A percentile compares a stretch with the other conserved stretches of the same genome.
These are phyloP conservation scores for Macrotyloma uniflorum DNA, from an alignment of 306 rosid genomes.

Conservation along the genomic window DNA sequence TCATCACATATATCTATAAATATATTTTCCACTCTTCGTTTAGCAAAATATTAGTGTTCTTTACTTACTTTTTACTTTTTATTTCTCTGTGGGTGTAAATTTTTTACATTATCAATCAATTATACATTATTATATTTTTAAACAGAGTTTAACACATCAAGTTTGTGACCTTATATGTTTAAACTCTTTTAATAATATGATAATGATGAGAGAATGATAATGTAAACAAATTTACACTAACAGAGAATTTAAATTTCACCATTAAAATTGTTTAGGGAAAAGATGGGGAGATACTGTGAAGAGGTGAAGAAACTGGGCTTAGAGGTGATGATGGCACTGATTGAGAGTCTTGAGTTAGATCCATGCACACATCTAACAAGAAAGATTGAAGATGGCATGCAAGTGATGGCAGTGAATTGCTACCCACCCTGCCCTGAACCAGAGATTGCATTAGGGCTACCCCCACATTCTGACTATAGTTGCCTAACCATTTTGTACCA, in stretches of 20 bases:
- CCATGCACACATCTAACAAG: constrained; percentile 35
- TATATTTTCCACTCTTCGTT: background rate
- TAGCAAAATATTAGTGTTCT: background rate
- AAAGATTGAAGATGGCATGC: constrained; percentile 53
- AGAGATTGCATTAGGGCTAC: constrained; percentile 50
- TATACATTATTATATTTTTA: background rate
- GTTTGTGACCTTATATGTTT: background rate
- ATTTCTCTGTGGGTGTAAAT: background rate
- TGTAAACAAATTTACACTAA: background rate
- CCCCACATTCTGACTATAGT: constrained; percentile 65
- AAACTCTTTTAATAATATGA: background rate
- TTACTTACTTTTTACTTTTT: background rate
- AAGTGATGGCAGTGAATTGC: constrained; percentile 56
- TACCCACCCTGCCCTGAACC: constrained; percentile 61
- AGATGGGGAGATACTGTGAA: constrained; percentile 54
- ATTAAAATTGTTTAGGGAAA: constrained; percentile 36
- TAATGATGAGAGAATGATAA: background rate
- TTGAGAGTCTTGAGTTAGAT: constrained; percentile 53
- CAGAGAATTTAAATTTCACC: background rate
- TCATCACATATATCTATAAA: background rate
- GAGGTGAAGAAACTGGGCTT: constrained; percentile 52
- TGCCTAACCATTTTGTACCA: constrained; percentile 56
- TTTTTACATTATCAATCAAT: background rate
- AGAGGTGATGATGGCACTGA: constrained; percentile 45
- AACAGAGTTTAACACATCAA: background rate